Percentiles rank a stretch among this genome's conserved stretches.
These are phyloP conservation scores for Helicocarpus griseus DNA, from an alignment of 2,329 filamentous ascomycete species.

Conservation along the genomic window DNA sequence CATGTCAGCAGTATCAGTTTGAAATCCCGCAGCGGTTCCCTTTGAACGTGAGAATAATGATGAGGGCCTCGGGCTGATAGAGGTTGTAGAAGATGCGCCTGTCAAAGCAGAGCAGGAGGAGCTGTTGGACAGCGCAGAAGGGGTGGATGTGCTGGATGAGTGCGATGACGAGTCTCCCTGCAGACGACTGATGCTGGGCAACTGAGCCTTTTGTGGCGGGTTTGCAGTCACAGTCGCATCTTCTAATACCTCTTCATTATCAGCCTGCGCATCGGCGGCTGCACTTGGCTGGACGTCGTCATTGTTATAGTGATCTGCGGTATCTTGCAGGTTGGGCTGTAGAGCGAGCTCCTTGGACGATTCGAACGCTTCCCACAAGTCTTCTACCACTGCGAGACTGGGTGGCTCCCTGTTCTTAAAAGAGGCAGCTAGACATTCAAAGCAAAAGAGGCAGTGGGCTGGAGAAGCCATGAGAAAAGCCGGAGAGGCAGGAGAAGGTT, in stretches of 20 bases:
- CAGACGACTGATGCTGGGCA: constrained; percentile 25
- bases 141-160: constrained; percentile 31
- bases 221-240: constrained; percentile 9
- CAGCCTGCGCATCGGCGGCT: constrained; percentile 15
- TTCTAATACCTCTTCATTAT: constrained; percentile 10
- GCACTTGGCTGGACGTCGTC: constrained; percentile 13
- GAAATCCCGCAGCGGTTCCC: constrained; percentile 3
- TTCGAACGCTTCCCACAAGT: constrained; percentile 52
- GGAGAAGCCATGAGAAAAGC: constrained; percentile 61
- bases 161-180: constrained; percentile 26
- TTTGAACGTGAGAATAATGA: constrained; percentile 17
- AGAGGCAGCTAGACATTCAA: constrained; percentile 71
- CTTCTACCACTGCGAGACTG: constrained; percentile 58
- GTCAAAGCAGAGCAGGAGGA: constrained; percentile 38
- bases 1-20: constrained; percentile 3
- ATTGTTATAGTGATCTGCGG: constrained; percentile 22
- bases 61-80: constrained; percentile 36
- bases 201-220: constrained; percentile 19
- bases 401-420: constrained; percentile 62
- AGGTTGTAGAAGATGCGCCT: constrained; percentile 32
- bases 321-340: constrained; percentile 19
- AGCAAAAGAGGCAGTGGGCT: constrained; percentile 86
- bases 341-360: constrained; percentile 20
- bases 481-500: not conserved
- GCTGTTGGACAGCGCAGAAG: constrained; percentile 38